Evolutionary conservation across 1,284 basidiomycete species (phyloP), one percentile per base, ranked within the genome.

Genomic region (Golubevia sp.): DNA sequence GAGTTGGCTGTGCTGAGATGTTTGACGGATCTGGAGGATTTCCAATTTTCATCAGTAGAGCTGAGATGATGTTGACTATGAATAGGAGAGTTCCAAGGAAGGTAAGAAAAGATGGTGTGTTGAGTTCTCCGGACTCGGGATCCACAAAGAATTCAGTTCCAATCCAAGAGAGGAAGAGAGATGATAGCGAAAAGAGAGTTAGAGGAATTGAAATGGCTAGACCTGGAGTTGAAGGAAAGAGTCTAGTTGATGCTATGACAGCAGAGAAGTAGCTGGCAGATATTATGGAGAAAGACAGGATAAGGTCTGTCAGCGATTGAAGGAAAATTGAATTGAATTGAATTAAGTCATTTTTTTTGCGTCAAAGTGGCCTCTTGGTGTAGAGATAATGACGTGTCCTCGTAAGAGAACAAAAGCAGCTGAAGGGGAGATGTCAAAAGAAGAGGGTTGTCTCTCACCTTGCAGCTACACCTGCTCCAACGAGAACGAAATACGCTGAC

Each of bases 121-220:
- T 38, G 25, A 70, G 55, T 23, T 70, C 67, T 26, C 67, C 67
- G 18, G 66, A 63, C 23, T n/a, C 8, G 5, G 52, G 48, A 27
- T 70, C 64, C 11, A 56, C 58, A 52, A 70, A 70, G 59, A 65
- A 65, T 8, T n/a, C 25, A 7, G 56, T 56, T 24, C 58, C 66
- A 13, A 67, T 27, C 7, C 55, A 25, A 15, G 66, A 62, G 13
- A 70, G 61, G 30, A 70, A 63, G 53, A 70, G 58, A 26, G 62
- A 64, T 20, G 62, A 64, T 11, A 70, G 51, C 27, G 60, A 63
- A 52, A 70, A 70, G 30, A 70, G 62, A 6, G 67, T 70, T 27
- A 66, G 53, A 20, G 67, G 67, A 15, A 68, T 34, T 2, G 67
- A 57, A 15, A 70, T 62, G 15, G 67, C 67, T 15, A 70, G 57